These are phyloP conservation scores for Epichloe glyceriae DNA, from an alignment of 2,329 filamentous ascomycete genomes.

Conservation along the genomic window DNA sequence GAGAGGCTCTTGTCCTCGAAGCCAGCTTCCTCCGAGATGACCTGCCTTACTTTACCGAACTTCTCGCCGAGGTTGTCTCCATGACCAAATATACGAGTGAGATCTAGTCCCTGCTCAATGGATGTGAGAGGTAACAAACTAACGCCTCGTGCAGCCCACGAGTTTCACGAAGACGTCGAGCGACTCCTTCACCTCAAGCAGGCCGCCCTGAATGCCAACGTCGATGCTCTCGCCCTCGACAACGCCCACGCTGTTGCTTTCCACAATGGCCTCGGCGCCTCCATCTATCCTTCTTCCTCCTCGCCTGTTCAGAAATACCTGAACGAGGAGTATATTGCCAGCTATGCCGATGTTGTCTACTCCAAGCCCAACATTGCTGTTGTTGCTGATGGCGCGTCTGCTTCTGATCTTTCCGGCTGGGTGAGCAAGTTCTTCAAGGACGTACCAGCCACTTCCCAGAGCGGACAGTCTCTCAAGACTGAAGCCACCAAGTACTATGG, in stretches of 20 bases:
- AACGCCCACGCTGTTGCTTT: slow-evolving; percentile 78
- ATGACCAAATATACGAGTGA: slow-evolving; percentile 74
- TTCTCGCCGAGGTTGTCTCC: slow-evolving; percentile 81
- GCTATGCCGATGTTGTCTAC: slow-evolving; percentile 69
- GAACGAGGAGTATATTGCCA: slow-evolving; percentile 58
- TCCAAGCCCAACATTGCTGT: slow-evolving; percentile 83
- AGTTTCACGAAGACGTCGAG: slow-evolving; percentile 81
- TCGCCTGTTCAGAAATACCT: slow-evolving; percentile 70
- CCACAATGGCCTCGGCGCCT: slow-evolving; percentile 79
- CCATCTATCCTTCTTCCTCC: slow-evolving; percentile 59
- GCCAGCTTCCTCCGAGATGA: slow-evolving; percentile 93
- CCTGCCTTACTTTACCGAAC: slow-evolving; percentile 92
- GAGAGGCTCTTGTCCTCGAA: slow-evolving; percentile 84
- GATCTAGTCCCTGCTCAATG: slow-evolving; percentile 16
- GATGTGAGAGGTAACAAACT: background rate
- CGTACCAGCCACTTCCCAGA: slow-evolving; percentile 41
- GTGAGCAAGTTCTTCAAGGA: slow-evolving; percentile 82
- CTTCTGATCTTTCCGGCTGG: slow-evolving; percentile 73
- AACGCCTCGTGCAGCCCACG: slow-evolving; percentile 48
- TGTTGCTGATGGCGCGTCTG: slow-evolving; percentile 75
- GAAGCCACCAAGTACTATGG: slow-evolving; percentile 77
- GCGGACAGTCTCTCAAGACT: slow-evolving; percentile 40
- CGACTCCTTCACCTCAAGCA: slow-evolving; percentile 66
- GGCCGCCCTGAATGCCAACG: slow-evolving; percentile 52
- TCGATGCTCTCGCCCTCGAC: slow-evolving; percentile 62